Base-by-base conservation (phyloP, 2,329 filamentous ascomycete genomes). In the Claviceps sp. region DNA sequence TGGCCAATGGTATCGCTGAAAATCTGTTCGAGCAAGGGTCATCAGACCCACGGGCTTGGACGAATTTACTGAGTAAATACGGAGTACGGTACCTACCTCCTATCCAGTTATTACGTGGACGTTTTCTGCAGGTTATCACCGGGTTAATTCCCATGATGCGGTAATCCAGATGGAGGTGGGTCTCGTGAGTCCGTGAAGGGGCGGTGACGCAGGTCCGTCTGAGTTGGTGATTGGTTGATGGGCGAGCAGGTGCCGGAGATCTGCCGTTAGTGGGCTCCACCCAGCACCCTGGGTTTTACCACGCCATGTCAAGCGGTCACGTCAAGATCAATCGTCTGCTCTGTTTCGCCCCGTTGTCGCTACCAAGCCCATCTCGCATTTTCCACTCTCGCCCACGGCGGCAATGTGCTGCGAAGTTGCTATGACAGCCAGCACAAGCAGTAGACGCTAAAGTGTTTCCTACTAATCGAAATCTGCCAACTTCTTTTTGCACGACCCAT, bases 351-450 rank as follows among this genome's bases (percentile, higher is more conserved):
- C 46, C 54, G 55, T 56, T 54, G 55, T 57, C 56, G 63, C 65
- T 63, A 61, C 61, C 63, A 62, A 63, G 59, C 61, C 60, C 56
- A 50, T 16, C 51, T 53, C 46, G 38, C 40, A 50, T 51, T 37
- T 9, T 44, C 34, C 46, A 52, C 18, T 60, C 57, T 64, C 59
- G 58, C 61, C 60, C 58, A 58, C 58, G 57, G 57, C 62, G 61
- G 62, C 61, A 59, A 67, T 66, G 63, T 59, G 58, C 58, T 62
- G 56, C 58, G 58, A 59, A 64, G 60, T 56, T 56, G 56, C 55
- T 54, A 37, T 50, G 37, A 55, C 56, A 53, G 52, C 51, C 20
- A 57, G 48, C 51, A 53, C 37, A 48, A 38, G 42, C 45, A 38
- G 42, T 47, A 53, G 30, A 48, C 47, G 44, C 46, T 57, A 54